Conservation (phyloP, 352 stramenopile genomes). For the Globisporangium mamillatum region DNA sequence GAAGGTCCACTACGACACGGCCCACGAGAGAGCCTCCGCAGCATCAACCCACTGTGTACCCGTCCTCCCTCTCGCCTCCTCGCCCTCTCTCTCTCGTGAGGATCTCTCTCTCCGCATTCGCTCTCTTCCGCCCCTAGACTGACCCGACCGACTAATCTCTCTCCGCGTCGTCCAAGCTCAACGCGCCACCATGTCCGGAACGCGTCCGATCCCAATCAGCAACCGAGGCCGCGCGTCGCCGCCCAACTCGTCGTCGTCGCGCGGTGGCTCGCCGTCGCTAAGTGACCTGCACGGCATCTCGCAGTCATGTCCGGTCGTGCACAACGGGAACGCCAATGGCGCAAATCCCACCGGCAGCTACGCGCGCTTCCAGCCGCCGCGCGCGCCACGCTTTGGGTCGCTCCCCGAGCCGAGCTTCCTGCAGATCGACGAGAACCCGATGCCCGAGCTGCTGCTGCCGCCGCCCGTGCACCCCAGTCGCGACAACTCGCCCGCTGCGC, state of each 20-base stretch:
- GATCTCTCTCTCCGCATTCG: background rate
- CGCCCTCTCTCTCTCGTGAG: background rate
- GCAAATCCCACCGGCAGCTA: conserved; percentile 15
- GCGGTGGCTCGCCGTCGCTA: conserved; percentile 22
- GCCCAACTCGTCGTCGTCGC: conserved; percentile 15
- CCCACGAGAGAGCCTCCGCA: too few relatives aligned
- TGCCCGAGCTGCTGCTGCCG: conserved; percentile 60
- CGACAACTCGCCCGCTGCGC: conserved; percentile 27
- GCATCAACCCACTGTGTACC: too few relatives aligned
- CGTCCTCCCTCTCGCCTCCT: background rate
- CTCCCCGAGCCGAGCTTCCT: conserved; percentile 63
- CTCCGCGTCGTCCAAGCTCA: background rate
- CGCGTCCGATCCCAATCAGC: conserved; percentile 20
- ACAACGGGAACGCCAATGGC: conserved; percentile 28
- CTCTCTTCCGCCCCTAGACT: background rate
- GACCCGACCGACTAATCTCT: background rate
- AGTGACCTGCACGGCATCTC: conserved; percentile 31
- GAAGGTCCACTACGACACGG: conserved; percentile 2
- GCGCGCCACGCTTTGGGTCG: conserved; percentile 55
- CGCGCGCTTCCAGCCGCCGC: conserved; percentile 39
- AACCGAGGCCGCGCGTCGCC: conserved; percentile 14
- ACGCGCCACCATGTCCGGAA: conserved; percentile 5
- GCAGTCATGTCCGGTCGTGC: conserved; percentile 63
- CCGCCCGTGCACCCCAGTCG: conserved; percentile 30
- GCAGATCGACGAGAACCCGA: conserved; percentile 33